Evolutionary conservation across 2,329 filamentous ascomycete species (phyloP).

Genomic region (Myriosclerotinia curreyana): DNA sequence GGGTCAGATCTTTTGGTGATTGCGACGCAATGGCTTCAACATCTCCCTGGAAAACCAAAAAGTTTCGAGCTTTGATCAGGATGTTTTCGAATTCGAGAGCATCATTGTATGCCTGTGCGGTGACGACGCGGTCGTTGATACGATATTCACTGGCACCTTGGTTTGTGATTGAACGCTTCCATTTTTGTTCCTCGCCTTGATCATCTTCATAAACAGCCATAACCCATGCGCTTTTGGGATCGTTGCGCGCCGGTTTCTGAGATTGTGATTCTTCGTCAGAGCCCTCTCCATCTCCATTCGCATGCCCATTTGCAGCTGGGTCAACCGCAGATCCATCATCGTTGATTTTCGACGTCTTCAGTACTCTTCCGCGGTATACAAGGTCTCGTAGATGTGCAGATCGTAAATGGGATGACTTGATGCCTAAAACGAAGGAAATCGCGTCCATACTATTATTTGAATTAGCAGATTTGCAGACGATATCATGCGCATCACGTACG

Average conservation of each 20-base stretch:
- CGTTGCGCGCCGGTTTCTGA: conserved; percentile 66
- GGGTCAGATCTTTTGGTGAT: conserved; percentile 87
- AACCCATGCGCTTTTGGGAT: conserved; percentile 95
- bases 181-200: conserved; percentile 87
- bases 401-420: conserved; percentile 96
- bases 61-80: conserved; percentile 95
- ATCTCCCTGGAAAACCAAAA: conserved; percentile 96
- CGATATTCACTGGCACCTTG: conserved; percentile 90
- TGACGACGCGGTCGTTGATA: conserved; percentile 89
- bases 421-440: conserved; percentile 97
- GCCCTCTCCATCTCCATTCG: conserved; percentile 59
- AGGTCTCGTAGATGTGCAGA: conserved; percentile 92
- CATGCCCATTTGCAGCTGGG: conserved; percentile 55
- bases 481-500: conserved; percentile 58
- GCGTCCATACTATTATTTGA: conserved; percentile 79
- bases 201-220: conserved; percentile 99
- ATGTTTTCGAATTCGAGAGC: conserved; percentile 92
- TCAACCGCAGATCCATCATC: conserved; percentile 69
- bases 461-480: conserved; percentile 30
- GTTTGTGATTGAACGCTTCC: conserved; percentile 92
- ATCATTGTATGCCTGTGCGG: conserved; percentile 89
- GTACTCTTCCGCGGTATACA: conserved; percentile 90
- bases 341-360: conserved; percentile 89
- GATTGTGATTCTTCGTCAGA: conserved; percentile 56
- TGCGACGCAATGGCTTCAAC: conserved; percentile 96